Base-by-base conservation (phyloP, 2,329 filamentous ascomycete genomes). In the Penicillium corylophilum region DNA sequence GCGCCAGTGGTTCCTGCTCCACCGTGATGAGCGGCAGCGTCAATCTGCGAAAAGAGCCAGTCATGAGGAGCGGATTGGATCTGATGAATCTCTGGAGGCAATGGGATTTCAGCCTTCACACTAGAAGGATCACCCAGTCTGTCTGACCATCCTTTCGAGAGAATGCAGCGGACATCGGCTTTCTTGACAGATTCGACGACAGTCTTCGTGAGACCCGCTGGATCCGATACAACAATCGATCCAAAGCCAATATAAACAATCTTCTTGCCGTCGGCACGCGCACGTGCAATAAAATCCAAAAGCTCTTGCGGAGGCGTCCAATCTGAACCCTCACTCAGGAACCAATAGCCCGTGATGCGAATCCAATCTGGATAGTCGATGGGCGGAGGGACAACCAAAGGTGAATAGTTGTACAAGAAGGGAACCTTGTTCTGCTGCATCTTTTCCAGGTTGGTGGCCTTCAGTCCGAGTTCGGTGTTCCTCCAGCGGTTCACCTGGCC, bases 361-460 rank as follows among this genome's bases (percentile, higher is more conserved):
- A 99, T 94, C 94, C 94, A 99, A 71, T 97, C 94, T 38, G 90
- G 93, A 74, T 92, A 99, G 74, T 99, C 94, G 1, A 96, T 79
- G 15, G 94, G 94, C 24, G 92, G 93, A 2, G 89, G 85, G n/a
- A 99, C 94, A 12, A 99, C 94, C 10, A 85, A 88, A 0, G 92
- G 90, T 50, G 90, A 95, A 71, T 96, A 97, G 73, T 96, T 97
- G 78, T 99, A 99, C 41, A 99, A 74, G 72, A 99, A 99, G 0
- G 94, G 94, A n/a, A 96, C 90, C 70, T 95, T 95, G 76, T 96
- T 96, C 2, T 89, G 87, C 73, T 96, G 91, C 83, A 99, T 84
- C 75, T 92, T 95, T 68, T 94, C 89, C 39, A 96, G 77, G 51
- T 78, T 90, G 1, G 94, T 99, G 57, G 85, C 87, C 46, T 87